Base-by-base conservation (phyloP, 805 yeast species). In the Clavispora vitiphila region DNA sequence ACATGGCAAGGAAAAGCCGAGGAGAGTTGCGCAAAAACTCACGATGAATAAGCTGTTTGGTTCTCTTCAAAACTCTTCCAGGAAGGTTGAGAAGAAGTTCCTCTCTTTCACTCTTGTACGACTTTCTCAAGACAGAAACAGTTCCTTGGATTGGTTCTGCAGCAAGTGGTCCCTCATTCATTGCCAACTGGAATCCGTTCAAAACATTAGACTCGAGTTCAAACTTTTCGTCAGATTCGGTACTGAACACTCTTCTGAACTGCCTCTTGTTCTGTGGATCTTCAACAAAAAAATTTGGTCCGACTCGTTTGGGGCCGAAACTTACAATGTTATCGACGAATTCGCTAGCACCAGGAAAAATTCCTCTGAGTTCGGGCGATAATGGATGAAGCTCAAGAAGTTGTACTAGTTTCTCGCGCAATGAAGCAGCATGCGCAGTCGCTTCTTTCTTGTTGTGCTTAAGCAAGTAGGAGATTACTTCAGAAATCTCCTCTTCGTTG, bases 141-240 rank as follows among this genome's bases (percentile, higher is more conserved):
- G 86, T 76, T 7, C 97, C 96, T 59, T 88, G 91, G 18, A 87
- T 75, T 0, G 89, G 90, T 60, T 93, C 99, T 4, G 83, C 77
- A 0, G 91, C 83, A 35, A 93, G 69, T 0, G 98, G 98, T 2
- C 99, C 99, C 57, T 81, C 86, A 32, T 74, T 71, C 35, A 80
- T 77, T 4, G 96, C 87, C 29, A 88, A 64, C 58, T 87, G 95
- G 62, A 89, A 90, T 1, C 96, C 99, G 50, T 85, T 83, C 35
- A 86, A 56, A 2, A 91, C 62, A 53, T 83, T 78, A 39, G 81
- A 81, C 48, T 80, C 85, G 55, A 67, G 65, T 37, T 65, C 69
- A 39, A 67, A 65, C 30, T 48, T 48, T 5, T 48, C 54, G 5
- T 50, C 51, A 2, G 25, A 19, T 8, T 25, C 16, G 7, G 29